Evolutionary conservation across 2,329 filamentous ascomycete genomes (phyloP), one percentile per base, ranked within the genome.

Genomic region (Cordyceps fumosorosea): DNA sequence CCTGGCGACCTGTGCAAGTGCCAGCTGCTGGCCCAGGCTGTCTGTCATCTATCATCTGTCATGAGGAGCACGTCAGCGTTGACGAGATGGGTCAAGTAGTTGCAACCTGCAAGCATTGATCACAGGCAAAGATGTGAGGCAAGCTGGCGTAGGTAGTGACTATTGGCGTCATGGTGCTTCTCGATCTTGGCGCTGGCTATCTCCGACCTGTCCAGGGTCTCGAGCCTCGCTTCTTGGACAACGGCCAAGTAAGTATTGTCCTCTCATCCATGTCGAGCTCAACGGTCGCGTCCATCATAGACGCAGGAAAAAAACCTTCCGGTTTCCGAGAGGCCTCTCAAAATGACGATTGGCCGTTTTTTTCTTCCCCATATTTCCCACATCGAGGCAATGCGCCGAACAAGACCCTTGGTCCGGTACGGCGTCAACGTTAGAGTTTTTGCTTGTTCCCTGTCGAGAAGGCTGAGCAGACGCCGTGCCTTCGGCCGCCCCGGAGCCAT

Each of bases 391-490:
- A 40, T 37, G 26, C 44, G 44, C 55, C 44, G 55, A 50, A n/a
- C 16, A 18, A n/a, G 40, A 7, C 40, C 18, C 16, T 3, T 44
- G 34, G 12, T 44, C 40, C 40, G 16, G 12, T 14, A 7, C 18
- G 34, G 40, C 50, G 5, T 29, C 14, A 18, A 12, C 26, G 44
- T 57, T 57, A 34, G 55, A 57, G 55, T 59, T 57, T 34, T 26
- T 48, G 44, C 42, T n/a, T 44, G 42, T 44, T 29, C 45, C 45
- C 56, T 32, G 34, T 40, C 18, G 18, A 44, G 56, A 59, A 51
- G 56, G 56, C 56, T 59, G 56, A 59, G 56, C 56, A 59, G 22
- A 32, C 56, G 56, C 56, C 56, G 47, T 59, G 34, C 34, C 56
- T 47, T 59, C 56, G 56, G 56, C 56, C 45, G 56, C 47, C 34